These are phyloP conservation scores for Byssothecium circinans DNA, from an alignment of 2,329 filamentous ascomycete species.

Conservation along the genomic window DNA sequence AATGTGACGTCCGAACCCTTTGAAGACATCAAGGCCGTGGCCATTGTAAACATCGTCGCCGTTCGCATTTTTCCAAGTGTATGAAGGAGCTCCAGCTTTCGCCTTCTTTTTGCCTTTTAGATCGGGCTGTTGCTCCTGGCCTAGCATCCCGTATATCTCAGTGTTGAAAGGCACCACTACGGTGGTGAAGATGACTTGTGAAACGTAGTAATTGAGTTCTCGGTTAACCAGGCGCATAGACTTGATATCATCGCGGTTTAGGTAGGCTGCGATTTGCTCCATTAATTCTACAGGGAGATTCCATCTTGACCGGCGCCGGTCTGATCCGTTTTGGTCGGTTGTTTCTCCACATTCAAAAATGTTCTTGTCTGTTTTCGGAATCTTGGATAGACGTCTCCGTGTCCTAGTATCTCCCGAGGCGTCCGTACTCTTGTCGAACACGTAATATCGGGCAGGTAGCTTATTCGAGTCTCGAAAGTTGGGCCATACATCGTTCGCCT, in stretches of 20 bases:
- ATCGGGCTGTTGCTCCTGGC: constrained; percentile 39
- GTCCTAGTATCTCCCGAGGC: neutral
- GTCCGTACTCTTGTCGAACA: constrained; percentile 14
- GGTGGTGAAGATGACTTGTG: constrained; percentile 61
- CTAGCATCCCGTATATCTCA: constrained; percentile 61
- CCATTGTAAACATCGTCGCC: constrained; percentile 54
- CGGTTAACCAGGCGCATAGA: constrained; percentile 62
- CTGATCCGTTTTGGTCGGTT: neutral
- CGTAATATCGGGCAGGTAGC: constrained; percentile 28
- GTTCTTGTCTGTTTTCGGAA: constrained; percentile 4
- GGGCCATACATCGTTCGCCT: constrained; percentile 43
- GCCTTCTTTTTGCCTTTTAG: constrained; percentile 41
- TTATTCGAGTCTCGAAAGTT: constrained; percentile 31
- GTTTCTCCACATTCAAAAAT: neutral
- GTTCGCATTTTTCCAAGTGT: constrained; percentile 48
- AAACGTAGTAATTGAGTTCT: constrained; percentile 62
- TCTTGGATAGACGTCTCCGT: constrained; percentile 5
- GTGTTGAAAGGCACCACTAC: constrained; percentile 68
- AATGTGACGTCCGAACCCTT: constrained; percentile 63
- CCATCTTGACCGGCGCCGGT: constrained; percentile 41
- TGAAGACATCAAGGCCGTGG: constrained; percentile 63
- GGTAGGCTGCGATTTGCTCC: constrained; percentile 56
- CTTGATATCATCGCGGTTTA: constrained; percentile 62
- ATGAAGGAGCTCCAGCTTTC: constrained; percentile 24
- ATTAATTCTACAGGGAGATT: constrained; percentile 65